Evolutionary conservation across 83 land plant species (phyloP).

Genomic region (Isoetes engelmannii): DNA sequence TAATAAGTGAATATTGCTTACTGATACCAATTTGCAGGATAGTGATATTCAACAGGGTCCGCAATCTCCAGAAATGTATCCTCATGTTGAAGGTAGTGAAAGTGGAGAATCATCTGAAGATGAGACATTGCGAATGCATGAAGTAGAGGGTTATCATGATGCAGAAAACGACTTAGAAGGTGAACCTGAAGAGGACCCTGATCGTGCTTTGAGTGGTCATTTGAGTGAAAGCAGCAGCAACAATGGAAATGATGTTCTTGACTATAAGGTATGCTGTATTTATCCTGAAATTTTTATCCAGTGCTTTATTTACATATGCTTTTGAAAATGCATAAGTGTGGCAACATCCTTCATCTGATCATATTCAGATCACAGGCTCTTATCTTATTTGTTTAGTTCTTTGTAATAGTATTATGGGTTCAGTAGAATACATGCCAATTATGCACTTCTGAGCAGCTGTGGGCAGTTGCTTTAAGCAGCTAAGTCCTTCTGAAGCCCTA

Average conservation of each 20-base stretch:
- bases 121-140: conserved; percentile 48
- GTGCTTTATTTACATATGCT: no score
- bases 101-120: conserved; percentile 77
- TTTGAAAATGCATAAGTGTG: no score
- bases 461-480: no score
- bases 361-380: no score
- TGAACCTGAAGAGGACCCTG: conserved; percentile 65
- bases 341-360: no score
- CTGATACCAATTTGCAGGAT: conserved; percentile 43
- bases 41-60: conserved; percentile 53
- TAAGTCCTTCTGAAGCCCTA: no score
- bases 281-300: neutral
- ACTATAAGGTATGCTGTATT: conserved; percentile 61
- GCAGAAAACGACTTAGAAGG: conserved; percentile 65
- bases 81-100: conserved; percentile 71
- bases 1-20: neutral
- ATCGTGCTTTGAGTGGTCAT: conserved; percentile 62
- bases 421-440: no score
- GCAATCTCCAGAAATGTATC: conserved; percentile 66
- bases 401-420: no score
- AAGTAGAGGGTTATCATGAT: conserved; percentile 73
- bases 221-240: conserved; percentile 95
- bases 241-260: conserved; percentile 85
- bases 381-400: no score
- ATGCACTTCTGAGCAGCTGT: no score